Base-by-base conservation (phyloP, 129 eudicot genomes). In the Heracleum sosnowskyi region DNA sequence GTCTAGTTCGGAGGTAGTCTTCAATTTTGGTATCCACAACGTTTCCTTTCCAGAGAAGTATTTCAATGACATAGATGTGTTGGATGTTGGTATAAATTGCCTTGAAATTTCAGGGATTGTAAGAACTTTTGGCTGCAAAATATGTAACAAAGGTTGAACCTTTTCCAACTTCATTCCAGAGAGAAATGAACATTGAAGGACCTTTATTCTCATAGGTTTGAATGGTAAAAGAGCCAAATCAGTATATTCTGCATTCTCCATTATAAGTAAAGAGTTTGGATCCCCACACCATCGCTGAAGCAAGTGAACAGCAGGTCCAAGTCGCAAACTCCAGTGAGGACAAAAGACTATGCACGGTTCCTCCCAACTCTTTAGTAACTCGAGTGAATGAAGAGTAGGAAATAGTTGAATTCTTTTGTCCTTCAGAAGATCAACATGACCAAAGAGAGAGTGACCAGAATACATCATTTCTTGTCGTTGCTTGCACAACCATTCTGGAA, bases 241-340 rank as follows among this genome's bases (percentile, higher is more conserved):
- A 76, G 89, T 79, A 85, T 91, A 85, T 39, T 84, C 80, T 69
- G 86, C 88, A 85, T 83, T 87, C 98, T 92, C 97, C 57, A 91
- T 76, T 33, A 95, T 85, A 31, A 91, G 89, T 64, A 95, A 82
- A 8, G 98, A 87, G 47, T 92, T 95, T 74, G 79, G 87, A 87
- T 95, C 88, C 28, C 72, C 80, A 79, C 84, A 82, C 97, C 98
- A 95, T 28, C 94, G 91, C 12, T 75, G 86, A 81, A 95, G 97
- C 81, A 95, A 86, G 86, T 91, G 97, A 73, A 90, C 90, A 77
- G 75, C 89, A 82, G 98, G 94, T 68, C 98, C 98, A 82, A 91
- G 87, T 40, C 96, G 87, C 76, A 95, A 86, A 88, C 94, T 95
- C 94, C 97, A 95, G 82, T 95, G 98, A 80, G 98, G 93, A 86